Evolutionary conservation across 139 green algal genomes (phyloP).

Genomic region (Coccomyxa sp.): DNA sequence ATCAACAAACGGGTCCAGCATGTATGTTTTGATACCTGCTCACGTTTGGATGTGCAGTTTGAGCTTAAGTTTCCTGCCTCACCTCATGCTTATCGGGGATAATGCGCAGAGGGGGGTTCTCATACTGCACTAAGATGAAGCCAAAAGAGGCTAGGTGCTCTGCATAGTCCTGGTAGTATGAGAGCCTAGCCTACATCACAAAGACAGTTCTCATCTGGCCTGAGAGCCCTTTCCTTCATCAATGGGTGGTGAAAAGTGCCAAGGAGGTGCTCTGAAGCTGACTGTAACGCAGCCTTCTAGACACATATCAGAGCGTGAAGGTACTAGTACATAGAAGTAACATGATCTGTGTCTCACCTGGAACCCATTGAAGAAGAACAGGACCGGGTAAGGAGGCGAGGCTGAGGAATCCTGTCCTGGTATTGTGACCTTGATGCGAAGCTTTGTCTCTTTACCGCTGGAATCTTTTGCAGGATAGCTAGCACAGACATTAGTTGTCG

Average conservation of each 20-base stretch:
- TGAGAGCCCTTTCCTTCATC: background rate
- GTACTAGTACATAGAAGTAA: background rate
- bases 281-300: no score
- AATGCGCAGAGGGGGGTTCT: conserved; percentile 21
- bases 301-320: no score
- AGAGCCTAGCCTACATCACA: conserved; percentile 26
- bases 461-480: background rate
- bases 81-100: conserved; percentile 29
- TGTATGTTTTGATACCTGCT: background rate
- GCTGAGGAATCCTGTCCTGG: background rate
- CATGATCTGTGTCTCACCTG: conserved; percentile 13
- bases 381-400: conserved; percentile 25
- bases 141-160: conserved; percentile 45
- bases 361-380: conserved; percentile 41
- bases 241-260: no score
- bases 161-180: conserved; percentile 43
- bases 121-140: conserved; percentile 43
- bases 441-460: background rate
- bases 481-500: background rate
- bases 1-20: background rate
- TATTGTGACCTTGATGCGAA: conserved; percentile 14
- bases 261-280: background rate
- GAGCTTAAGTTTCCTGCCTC: background rate
- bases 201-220: background rate
- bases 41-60: background rate